Evolutionary conservation across 805 yeast species (phyloP).

Genomic region (Starmerella apis): DNA sequence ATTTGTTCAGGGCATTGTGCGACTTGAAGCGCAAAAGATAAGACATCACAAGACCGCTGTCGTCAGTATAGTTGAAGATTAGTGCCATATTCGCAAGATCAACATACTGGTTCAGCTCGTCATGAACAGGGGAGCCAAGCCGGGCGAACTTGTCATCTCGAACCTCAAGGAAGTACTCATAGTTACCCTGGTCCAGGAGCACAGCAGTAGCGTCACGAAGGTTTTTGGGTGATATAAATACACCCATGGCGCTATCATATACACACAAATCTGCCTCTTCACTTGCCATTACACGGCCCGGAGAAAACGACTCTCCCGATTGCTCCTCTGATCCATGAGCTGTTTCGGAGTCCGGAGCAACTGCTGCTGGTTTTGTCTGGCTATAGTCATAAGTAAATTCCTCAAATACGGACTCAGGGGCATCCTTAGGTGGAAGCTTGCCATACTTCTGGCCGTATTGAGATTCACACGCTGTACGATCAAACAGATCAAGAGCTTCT

Average conservation of each 20-base stretch:
- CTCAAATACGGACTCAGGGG: constrained; percentile 50
- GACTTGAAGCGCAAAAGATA: constrained; percentile 51
- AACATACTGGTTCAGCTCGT: constrained; percentile 56
- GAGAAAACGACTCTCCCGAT: background rate
- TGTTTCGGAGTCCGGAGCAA: background rate
- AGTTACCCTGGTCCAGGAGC: constrained; percentile 41
- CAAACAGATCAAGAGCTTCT: constrained; percentile 48
- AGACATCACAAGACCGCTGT: constrained; percentile 39
- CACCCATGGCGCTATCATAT: constrained; percentile 44
- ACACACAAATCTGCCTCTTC: constrained; percentile 40
- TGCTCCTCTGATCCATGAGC: background rate
- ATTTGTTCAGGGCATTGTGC: constrained; percentile 36
- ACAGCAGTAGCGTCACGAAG: constrained; percentile 28
- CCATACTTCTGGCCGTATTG: constrained; percentile 67
- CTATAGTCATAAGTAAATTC: constrained; percentile 44
- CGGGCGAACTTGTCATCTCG: constrained; percentile 26
- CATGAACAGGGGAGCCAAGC: constrained; percentile 37
- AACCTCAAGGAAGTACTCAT: constrained; percentile 46
- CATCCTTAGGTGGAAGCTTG: constrained; percentile 35
- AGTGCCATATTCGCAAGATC: constrained; percentile 48
- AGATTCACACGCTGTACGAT: constrained; percentile 52
- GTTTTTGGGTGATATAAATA: constrained; percentile 36
- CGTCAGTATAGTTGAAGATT: constrained; percentile 49
- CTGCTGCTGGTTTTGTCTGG: background rate
- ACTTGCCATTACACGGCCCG: constrained; percentile 20